These are phyloP conservation scores for Basidiobolus meristosporus DNA, from an alignment of 371 early-diverging fungal genomes.

Conservation along the genomic window DNA sequence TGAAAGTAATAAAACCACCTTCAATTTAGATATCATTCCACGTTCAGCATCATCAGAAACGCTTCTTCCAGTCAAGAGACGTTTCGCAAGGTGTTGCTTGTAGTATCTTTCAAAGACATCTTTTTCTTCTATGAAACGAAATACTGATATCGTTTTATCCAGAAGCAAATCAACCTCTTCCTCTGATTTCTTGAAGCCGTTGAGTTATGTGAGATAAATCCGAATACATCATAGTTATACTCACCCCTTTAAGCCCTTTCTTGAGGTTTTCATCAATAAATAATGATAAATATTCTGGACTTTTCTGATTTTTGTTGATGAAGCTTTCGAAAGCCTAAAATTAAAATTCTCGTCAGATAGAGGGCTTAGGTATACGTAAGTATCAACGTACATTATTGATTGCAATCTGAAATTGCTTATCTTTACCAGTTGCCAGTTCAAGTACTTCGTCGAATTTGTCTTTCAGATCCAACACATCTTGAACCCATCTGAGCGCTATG, in stretches of 20 bases:
- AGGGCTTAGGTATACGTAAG: not conserved
- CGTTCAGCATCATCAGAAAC: conserved; percentile 77
- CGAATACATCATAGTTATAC: conserved; percentile 5
- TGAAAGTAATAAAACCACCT: conserved; percentile 20
- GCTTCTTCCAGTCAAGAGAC: conserved; percentile 31
- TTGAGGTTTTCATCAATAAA: conserved; percentile 85
- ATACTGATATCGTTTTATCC: conserved; percentile 62
- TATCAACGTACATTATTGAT: conserved; percentile 20
- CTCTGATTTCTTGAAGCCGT: conserved; percentile 47
- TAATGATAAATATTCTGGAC: conserved; percentile 74
- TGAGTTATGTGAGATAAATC: too few species aligned
- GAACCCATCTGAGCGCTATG: conserved; percentile 67
- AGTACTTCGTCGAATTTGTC: conserved; percentile 52
- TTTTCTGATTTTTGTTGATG: conserved; percentile 51
- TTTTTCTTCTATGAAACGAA: conserved; percentile 79
- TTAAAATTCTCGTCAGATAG: conserved; percentile 16
- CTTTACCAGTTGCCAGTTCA: conserved; percentile 35
- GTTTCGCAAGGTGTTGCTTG: conserved; percentile 71
- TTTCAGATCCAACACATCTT: conserved; percentile 50
- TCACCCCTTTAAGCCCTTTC: conserved; percentile 55
- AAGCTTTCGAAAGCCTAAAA: conserved; percentile 54
- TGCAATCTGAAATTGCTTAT: conserved; percentile 39
- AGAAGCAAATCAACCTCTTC: conserved; percentile 66
- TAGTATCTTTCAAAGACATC: conserved; percentile 90
- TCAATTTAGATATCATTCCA: conserved; percentile 72